Percentiles rank a stretch among this genome's conserved stretches.
These are phyloP conservation scores for Tanozyma kutaoensis DNA, from an alignment of 805 yeast species.

Conservation along the genomic window DNA sequence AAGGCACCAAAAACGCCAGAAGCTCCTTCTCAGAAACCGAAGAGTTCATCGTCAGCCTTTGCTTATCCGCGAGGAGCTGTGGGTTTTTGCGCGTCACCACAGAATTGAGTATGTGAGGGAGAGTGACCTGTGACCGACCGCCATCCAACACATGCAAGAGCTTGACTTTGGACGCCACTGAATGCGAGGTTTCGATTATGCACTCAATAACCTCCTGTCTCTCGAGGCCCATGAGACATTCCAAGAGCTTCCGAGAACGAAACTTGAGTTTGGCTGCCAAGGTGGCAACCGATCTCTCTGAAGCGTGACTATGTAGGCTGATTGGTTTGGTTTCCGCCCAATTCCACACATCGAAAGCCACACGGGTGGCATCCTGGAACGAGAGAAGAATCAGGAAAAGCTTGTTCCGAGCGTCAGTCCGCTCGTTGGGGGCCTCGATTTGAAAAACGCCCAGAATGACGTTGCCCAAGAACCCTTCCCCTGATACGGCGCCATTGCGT, in stretches of 20 bases:
- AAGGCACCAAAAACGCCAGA: conserved; percentile 42
- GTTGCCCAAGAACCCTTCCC: conserved; percentile 45
- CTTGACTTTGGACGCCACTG: conserved; percentile 24
- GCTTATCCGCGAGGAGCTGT: conserved; percentile 12
- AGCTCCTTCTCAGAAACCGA: conserved; percentile 31
- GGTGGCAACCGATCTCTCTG: conserved; percentile 17
- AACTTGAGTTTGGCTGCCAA: conserved; percentile 51
- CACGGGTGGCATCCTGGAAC: conserved; percentile 43
- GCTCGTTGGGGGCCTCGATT: conserved; percentile 46
- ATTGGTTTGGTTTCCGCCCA: conserved; percentile 39
- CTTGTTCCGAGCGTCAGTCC: conserved; percentile 38
- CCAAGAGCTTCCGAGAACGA: conserved; percentile 53
- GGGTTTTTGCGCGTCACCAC: conserved; percentile 34
- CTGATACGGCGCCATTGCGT: conserved; percentile 3
- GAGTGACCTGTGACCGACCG: conserved; percentile 60
- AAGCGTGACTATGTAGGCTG: conserved; percentile 2
- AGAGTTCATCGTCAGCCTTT: conserved; percentile 33
- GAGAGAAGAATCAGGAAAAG: conserved; percentile 46
- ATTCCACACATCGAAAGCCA: conserved; percentile 56
- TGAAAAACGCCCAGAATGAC: conserved; percentile 73
- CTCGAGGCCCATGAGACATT: conserved; percentile 50
- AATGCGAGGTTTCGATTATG: conserved; percentile 29
- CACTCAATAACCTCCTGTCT: conserved; percentile 63
- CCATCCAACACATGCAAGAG: conserved; percentile 74
- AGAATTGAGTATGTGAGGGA: conserved; percentile 53